Conservation (phyloP, 2,329 filamentous ascomycete species). For the Colletotrichum nymphaeae region DNA sequence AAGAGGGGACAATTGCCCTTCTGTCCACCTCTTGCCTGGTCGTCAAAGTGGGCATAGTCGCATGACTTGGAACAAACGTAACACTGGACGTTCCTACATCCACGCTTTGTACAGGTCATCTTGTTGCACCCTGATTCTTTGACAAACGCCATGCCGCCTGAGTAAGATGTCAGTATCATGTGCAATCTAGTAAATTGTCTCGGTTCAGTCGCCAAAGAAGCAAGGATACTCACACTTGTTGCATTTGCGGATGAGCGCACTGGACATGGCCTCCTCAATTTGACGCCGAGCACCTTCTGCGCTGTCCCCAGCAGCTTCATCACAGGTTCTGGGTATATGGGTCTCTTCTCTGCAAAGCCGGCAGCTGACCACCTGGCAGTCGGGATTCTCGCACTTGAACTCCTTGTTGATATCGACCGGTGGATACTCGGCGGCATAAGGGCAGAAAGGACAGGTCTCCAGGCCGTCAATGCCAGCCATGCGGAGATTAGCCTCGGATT, state of each 20-base stretch:
- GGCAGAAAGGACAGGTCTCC: constrained; percentile 83
- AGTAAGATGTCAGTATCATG: constrained; percentile 25
- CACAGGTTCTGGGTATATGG: constrained; percentile 79
- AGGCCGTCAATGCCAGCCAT: constrained; percentile 78
- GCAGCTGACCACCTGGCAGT: constrained; percentile 74
- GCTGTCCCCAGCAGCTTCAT: constrained; percentile 71
- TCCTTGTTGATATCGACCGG: constrained; percentile 76
- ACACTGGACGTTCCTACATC: constrained; percentile 67
- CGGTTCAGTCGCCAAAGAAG: neutral
- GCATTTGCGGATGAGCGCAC: constrained; percentile 81
- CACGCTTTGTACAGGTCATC: constrained; percentile 74
- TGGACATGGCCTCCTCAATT: constrained; percentile 88
- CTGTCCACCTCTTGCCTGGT: constrained; percentile 58
- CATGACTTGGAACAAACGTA: constrained; percentile 79
- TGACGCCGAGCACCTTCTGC: constrained; percentile 71
- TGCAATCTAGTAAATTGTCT: neutral
- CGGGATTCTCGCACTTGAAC: constrained; percentile 76
- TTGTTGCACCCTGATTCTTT: constrained; percentile 88
- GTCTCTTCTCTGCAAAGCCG: constrained; percentile 75
- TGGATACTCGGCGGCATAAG: constrained; percentile 80
- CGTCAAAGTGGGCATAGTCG: constrained; percentile 78
- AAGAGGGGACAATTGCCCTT: constrained; percentile 74
- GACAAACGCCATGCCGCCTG: constrained; percentile 78
- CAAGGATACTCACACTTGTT: constrained; percentile 63
- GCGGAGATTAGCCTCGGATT: constrained; percentile 77